Percentiles rank a stretch among this genome's conserved stretches.
These are phyloP conservation scores for Blastobotrys capitulatus DNA, from an alignment of 1,139 yeast species.

Conservation along the genomic window DNA sequence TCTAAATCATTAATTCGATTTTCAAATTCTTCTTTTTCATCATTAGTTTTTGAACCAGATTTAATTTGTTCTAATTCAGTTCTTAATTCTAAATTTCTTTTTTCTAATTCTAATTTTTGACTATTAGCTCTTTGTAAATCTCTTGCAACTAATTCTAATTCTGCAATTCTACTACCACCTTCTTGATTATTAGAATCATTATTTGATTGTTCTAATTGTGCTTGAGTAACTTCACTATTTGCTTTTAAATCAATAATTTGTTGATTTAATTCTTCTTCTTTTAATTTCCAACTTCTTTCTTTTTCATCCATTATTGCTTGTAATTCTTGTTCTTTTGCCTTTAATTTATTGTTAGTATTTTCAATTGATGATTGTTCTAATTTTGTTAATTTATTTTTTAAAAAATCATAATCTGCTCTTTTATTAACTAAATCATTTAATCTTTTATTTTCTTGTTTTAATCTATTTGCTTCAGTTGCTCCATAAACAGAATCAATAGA, in stretches of 20 bases:
- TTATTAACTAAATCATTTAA: slow-evolving; percentile 58
- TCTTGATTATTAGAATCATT: slow-evolving; percentile 21
- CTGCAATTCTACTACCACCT: slow-evolving; percentile 36
- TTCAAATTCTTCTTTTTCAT: slow-evolving; percentile 39
- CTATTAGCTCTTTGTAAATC: slow-evolving; percentile 72
- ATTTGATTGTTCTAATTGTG: slow-evolving; percentile 24
- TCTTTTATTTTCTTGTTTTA: slow-evolving; percentile 49
- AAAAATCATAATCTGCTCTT: slow-evolving; percentile 72
- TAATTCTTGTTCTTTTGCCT: slow-evolving; percentile 36
- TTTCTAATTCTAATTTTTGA: slow-evolving; percentile 65
- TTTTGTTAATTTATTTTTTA: slow-evolving; percentile 56
- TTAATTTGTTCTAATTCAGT: slow-evolving; percentile 53
- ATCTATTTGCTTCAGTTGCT: slow-evolving; percentile 47
- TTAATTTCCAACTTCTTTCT: slow-evolving; percentile 37
- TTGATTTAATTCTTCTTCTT: slow-evolving; percentile 42
- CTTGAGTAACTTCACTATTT: slow-evolving; percentile 27
- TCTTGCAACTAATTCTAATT: slow-evolving; percentile 60
- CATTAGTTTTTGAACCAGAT: slow-evolving; percentile 43
- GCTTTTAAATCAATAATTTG: slow-evolving; percentile 33
- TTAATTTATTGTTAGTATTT: slow-evolving; percentile 28
- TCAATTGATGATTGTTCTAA: slow-evolving; percentile 41
- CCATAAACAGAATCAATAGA: slow-evolving; percentile 64
- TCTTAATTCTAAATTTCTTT: slow-evolving; percentile 69
- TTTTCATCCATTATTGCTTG: slow-evolving; percentile 40
- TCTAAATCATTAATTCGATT: slow-evolving; percentile 31